phyloP scores from a whole-genome alignment of 2,329 filamentous ascomycete species.

The Pseudopyricularia javanii region DNA sequence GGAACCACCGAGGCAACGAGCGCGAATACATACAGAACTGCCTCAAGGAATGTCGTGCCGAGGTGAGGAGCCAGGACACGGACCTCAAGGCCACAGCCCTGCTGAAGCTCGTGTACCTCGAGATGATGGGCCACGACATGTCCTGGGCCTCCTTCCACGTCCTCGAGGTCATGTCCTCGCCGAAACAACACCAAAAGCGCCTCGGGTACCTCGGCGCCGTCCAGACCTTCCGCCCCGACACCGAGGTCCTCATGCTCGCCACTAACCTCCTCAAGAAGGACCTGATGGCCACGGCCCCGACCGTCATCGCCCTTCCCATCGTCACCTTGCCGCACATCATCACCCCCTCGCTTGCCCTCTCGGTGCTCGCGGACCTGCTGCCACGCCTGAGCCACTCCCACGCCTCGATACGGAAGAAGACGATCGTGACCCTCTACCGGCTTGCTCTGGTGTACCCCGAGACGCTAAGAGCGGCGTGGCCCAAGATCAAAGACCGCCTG shows the following conservation, averaged over 20 bases:
- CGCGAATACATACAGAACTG: slow-evolving; percentile 89
- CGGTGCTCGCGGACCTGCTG: slow-evolving; percentile 73
- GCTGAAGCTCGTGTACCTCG: slow-evolving; percentile 90
- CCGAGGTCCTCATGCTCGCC: slow-evolving; percentile 93
- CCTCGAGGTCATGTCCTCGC: slow-evolving; percentile 94
- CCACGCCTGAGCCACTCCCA: slow-evolving; percentile 80
- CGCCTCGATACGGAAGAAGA: slow-evolving; percentile 83
- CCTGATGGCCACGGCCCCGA: slow-evolving; percentile 58
- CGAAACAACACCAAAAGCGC: slow-evolving; percentile 89
- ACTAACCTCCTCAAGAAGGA: slow-evolving; percentile 97
- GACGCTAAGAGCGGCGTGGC: slow-evolving; percentile 84
- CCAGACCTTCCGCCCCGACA: slow-evolving; percentile 90
- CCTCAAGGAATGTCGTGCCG: slow-evolving; percentile 86
- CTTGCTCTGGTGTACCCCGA: slow-evolving; percentile 94
- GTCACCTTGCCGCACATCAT: slow-evolving; percentile 89
- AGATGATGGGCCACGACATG: slow-evolving; percentile 99
- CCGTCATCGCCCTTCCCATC: slow-evolving; percentile 75
- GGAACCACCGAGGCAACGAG: slow-evolving; percentile 91
- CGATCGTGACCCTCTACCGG: slow-evolving; percentile 85
- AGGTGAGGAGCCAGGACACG: slow-evolving; percentile 90
- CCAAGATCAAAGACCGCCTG: slow-evolving; percentile 88
- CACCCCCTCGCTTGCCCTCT: slow-evolving; percentile 82
- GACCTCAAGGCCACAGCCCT: slow-evolving; percentile 94
- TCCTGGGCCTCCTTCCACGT: slow-evolving; percentile 98
- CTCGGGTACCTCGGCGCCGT: slow-evolving; percentile 92